A percentile compares a stretch with the other conserved stretches of the same genome.
Evolutionary conservation across 202 grass and related monocot species (phyloP).

Genomic region (Setaria italica): DNA sequence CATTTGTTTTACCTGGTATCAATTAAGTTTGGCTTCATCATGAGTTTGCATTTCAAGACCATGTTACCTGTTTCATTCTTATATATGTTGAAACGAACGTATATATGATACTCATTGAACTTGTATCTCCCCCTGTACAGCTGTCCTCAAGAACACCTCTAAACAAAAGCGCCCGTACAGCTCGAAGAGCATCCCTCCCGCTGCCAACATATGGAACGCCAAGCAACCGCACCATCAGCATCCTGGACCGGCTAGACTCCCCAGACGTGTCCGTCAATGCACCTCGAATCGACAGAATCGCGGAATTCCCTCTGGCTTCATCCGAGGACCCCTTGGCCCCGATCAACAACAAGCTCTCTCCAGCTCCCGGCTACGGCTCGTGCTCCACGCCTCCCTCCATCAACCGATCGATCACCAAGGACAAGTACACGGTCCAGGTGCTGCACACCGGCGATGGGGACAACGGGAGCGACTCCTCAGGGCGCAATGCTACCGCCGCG

Average conservation of each 20-base stretch:
- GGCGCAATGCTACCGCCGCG: conserved; percentile 60
- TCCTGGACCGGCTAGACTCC: conserved; percentile 64
- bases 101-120: not conserved
- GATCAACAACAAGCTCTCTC: conserved; percentile 48
- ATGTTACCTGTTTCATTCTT: conserved; percentile 11
- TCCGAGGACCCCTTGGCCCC: conserved; percentile 70
- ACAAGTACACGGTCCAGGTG: conserved; percentile 87
- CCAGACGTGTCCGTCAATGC: conserved; percentile 86
- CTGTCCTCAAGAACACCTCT: conserved; percentile 45
- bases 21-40: not conserved
- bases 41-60: conserved; percentile 15
- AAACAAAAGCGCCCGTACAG: conserved; percentile 42
- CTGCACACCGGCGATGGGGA: conserved; percentile 55
- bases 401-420: conserved; percentile 89
- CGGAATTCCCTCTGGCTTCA: conserved; percentile 84
- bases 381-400: conserved; percentile 61
- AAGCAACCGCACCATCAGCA: conserved; percentile 46
- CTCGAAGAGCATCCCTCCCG: conserved; percentile 77
- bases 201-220: conserved; percentile 56
- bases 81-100: conserved; percentile 8
- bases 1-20: conserved; percentile 20
- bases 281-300: conserved; percentile 87
- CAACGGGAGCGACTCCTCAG: conserved; percentile 66
- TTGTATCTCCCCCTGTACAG: conserved; percentile 31
- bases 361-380: conserved; percentile 51